Base-by-base conservation (phyloP, 73 alveolate species). In the Paramecium primaurelia region DNA sequence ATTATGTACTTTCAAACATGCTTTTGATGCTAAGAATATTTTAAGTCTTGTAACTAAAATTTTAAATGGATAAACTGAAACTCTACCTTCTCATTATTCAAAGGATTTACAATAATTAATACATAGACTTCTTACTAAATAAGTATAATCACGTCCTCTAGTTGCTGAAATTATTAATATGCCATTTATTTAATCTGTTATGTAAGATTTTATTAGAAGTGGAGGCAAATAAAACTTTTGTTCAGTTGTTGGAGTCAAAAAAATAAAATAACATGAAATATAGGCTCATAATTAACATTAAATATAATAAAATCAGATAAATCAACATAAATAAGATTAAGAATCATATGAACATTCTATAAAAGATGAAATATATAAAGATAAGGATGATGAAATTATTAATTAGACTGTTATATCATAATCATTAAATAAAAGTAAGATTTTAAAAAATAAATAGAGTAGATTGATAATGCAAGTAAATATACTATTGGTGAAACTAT, bases 11-110 rank as follows among this genome's bases (percentile, higher is more conserved):
- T 94, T 98, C 12, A 93, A 86, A 86, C 99, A 97, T 92, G 99
- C 99, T 2, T 98, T 98, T 95, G 93, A 98, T 58, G 99, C 99
- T 10, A 98, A 97, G 32, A 98, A 97, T 92, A 86, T 98, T 22
- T 93, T 95, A 28, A 99, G 99, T 10, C 86, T 98, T 32, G 98
- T 96, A 28, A 93, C 93, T 37, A 97, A 96, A 86, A 97, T 98
- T 28, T 98, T 96, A 25, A 94, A 95, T 58, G 99, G 97, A 22
- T 64, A 95, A 71, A 95, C 94, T 90, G 98, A 92, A 58, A 98
- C 98, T 2, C 96, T 98, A 60, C 98, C 99, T 8, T 44, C 77
- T 14, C 54, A 71, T 37, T 98, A 97, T 95, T 96, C 99, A 34
- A 71, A 36, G 26, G 94, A 89, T 28, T 28, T 89, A 16, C 25